phyloP scores from a whole-genome alignment of 176 grass and related monocot genomes.

The Guadua angustifolia region DNA sequence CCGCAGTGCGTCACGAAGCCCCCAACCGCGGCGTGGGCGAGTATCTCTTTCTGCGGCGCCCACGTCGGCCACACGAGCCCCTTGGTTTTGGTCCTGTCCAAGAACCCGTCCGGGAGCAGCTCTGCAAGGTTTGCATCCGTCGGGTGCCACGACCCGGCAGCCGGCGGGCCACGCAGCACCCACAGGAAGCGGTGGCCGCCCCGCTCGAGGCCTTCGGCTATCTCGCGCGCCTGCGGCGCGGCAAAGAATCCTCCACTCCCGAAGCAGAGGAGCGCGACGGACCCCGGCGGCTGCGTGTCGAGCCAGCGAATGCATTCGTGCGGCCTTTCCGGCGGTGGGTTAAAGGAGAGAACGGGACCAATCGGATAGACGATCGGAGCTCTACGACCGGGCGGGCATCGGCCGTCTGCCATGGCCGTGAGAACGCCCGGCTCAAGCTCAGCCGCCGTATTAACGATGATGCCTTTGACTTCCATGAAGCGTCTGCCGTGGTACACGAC shows the following conservation, averaged over 20 bases:
- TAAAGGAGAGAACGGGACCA: constrained; percentile 25
- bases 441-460: constrained; percentile 53
- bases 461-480: constrained; percentile 34
- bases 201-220: constrained; percentile 48
- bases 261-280: constrained; percentile 60
- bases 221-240: constrained; percentile 36
- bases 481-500: constrained; percentile 42
- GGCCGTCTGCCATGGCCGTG: constrained; percentile 20
- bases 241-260: constrained; percentile 35
- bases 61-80: constrained; percentile 43
- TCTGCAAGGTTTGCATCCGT: not conserved
- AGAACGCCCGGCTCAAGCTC: constrained; percentile 45
- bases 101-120: constrained; percentile 46
- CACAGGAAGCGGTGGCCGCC: constrained; percentile 53
- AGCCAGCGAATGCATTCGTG: constrained; percentile 62
- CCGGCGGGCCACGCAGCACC: constrained; percentile 29
- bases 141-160: no score
- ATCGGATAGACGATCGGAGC: constrained; percentile 39
- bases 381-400: not conserved
- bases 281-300: constrained; percentile 44
- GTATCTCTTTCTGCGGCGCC: constrained; percentile 54
- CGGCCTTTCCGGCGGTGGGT: not conserved
- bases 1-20: constrained; percentile 68
- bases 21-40: constrained; percentile 39
- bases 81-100: constrained; percentile 36